phyloP scores from a whole-genome alignment of 2,329 filamentous ascomycete species.

The Calonectria crousiana region DNA sequence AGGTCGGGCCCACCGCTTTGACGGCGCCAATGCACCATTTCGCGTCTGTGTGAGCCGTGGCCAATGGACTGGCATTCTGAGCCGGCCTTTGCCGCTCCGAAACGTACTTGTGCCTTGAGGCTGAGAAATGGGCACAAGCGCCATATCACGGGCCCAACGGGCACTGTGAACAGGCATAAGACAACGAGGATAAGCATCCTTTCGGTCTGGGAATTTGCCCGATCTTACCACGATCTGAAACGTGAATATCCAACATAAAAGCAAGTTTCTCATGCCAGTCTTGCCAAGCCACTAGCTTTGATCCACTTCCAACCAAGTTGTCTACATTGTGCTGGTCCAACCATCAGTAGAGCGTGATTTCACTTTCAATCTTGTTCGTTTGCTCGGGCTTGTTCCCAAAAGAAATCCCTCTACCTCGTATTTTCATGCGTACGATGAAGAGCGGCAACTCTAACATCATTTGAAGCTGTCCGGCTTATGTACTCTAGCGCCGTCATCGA shows the following conservation, averaged over 20 bases:
- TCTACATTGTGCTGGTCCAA: background rate
- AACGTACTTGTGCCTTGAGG: background rate
- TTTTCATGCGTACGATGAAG: too few relatives aligned
- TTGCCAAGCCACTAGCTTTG: too few relatives aligned
- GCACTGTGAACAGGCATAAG: background rate
- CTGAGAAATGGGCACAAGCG: background rate
- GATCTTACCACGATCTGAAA: background rate
- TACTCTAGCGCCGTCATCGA: background rate
- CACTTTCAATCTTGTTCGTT: too few relatives aligned
- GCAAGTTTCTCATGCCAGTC: too few relatives aligned
- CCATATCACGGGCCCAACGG: background rate
- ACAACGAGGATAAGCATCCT: background rate
- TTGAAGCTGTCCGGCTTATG: too few relatives aligned
- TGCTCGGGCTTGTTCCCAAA: too few relatives aligned
- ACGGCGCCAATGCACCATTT: background rate
- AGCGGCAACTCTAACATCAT: too few relatives aligned
- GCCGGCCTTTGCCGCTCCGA: background rate
- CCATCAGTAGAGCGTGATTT: too few relatives aligned
- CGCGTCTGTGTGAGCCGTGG: background rate
- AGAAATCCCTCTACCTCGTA: too few relatives aligned
- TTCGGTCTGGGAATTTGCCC: background rate
- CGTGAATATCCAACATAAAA: too few relatives aligned
- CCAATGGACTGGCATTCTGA: background rate
- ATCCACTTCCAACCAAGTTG: too few relatives aligned
- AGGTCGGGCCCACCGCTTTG: background rate